These are phyloP conservation scores for Neolecta irregularis DNA, from an alignment of 1,139 yeast genomes.

Conservation along the genomic window DNA sequence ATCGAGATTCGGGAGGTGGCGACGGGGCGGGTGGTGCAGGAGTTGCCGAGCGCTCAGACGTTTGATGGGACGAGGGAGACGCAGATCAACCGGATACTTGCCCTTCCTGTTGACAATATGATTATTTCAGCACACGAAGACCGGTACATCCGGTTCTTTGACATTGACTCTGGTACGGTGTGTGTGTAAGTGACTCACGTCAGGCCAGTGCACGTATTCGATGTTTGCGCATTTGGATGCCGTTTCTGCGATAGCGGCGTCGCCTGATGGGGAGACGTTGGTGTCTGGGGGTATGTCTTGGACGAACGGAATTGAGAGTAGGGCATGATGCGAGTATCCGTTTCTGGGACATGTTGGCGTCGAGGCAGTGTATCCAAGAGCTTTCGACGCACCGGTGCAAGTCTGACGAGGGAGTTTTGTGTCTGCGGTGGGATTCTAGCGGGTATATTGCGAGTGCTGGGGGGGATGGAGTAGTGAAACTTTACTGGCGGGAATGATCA, in stretches of 20 bases:
- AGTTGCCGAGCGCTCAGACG: slow-evolving; percentile 2
- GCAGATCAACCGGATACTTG: slow-evolving; percentile 2
- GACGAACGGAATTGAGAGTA: not conserved
- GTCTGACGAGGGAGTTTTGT: slow-evolving; percentile 1
- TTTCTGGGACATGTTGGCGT: slow-evolving; percentile 2
- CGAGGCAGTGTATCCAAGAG: slow-evolving; percentile 2
- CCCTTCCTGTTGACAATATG: not conserved
- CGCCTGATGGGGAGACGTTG: not conserved
- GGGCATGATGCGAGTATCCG: slow-evolving; percentile 4
- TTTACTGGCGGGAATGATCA: no score
- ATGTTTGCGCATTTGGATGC: slow-evolving; percentile 3
- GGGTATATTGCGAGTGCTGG: slow-evolving; percentile 3
- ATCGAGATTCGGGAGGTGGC: slow-evolving; percentile 1
- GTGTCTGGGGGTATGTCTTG: not conserved
- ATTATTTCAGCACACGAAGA: slow-evolving; percentile 4
- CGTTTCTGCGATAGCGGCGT: slow-evolving; percentile 2
- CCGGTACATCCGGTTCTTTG: slow-evolving; percentile 3
- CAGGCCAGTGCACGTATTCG: slow-evolving; percentile 4
- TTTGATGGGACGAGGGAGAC: slow-evolving; percentile 2
- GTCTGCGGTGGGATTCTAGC: slow-evolving; percentile 1
- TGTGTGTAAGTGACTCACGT: not conserved
- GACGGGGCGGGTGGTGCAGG: not conserved
- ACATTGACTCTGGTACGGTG: slow-evolving; percentile 2
- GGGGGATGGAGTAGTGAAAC: slow-evolving; percentile 3
- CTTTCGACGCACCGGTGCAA: slow-evolving; percentile 3